Evolutionary conservation across 164 flowering plant genomes (phyloP), one percentile per base, ranked within the genome.

Genomic region (Nymphaea colorata): DNA sequence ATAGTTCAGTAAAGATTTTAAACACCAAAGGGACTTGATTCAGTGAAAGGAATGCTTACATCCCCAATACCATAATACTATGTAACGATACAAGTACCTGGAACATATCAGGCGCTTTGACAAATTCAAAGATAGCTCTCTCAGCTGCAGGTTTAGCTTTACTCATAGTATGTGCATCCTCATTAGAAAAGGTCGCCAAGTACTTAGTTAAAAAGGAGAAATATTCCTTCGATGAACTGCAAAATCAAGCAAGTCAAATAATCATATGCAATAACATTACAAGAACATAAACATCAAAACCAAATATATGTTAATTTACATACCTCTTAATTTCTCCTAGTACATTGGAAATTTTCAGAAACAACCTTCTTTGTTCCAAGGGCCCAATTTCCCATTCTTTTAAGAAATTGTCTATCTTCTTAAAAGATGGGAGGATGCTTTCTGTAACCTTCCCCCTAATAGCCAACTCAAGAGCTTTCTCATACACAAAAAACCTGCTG

Each of bases 101-200:
- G 78, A 88, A 92, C 82, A 83, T 77, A 67, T 89, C 95, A 43
- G 97, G 87, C 42, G 92, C 82, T 84, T 82, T 92, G 68, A 95
- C 89, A 82, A 95, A 91, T 66, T 90, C 99, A 43, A 91, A 70
- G 60, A 92, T 79, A 59, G 98, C 82, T 42, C 73, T 84, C 17
- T 83, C 96, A 62, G 98, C 98, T 78, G 86, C 98, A 70, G 85
- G 98, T 78, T 88, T 91, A 70, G 96, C 93, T 75, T 94, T 93
- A 82, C 71, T 73, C 81, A 91, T 69, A 16, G 78, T 69, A 68
- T 78, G 42, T 61, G 80, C 82, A 81, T 91, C 98, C 72, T 90
- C 96, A 67, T 79, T 82, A 42, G 89, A 86, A 79, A 92, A 95
- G n/a, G 98, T 90, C 60, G 79, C 93, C 79, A 95, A 81, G 75